Percentiles rank a stretch among this genome's conserved stretches.
phyloP scores from a whole-genome alignment of 78 protist species.

The Corallochytrium limacisporum region DNA sequence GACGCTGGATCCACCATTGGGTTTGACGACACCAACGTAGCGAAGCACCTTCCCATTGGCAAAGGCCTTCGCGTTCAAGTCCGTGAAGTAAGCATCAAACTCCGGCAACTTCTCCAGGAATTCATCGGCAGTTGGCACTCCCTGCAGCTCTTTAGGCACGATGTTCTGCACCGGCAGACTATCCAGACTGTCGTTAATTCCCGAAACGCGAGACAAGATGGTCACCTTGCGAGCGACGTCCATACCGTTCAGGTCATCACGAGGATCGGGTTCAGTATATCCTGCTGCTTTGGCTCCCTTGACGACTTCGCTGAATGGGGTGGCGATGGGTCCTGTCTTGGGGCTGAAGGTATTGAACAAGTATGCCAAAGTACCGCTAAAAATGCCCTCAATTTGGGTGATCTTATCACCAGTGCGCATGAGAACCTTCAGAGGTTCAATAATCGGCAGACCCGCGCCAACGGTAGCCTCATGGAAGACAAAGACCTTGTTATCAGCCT shows the following conservation, averaged over 20 bases:
- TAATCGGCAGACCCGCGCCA: constrained; percentile 53
- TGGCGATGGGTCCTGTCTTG: neutral
- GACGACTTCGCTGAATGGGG: constrained; percentile 2
- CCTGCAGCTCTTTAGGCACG: constrained; percentile 1
- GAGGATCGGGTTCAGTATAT: constrained; percentile 55
- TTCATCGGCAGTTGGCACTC: neutral
- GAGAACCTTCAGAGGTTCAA: constrained; percentile 18
- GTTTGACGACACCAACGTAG: neutral
- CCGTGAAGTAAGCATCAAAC: neutral
- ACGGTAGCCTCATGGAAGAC: constrained; percentile 40
- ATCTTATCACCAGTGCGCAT: constrained; percentile 38
- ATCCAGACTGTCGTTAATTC: neutral
- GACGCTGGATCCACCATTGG: neutral
- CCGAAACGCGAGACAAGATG: constrained; percentile 24
- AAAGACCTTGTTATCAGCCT: neutral
- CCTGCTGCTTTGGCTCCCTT: constrained; percentile 19
- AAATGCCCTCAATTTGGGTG: constrained; percentile 33
- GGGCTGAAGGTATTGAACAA: constrained; percentile 34
- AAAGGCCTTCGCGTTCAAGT: neutral
- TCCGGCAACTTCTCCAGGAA: constrained; percentile 4
- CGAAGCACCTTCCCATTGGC: neutral
- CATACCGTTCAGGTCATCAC: constrained; percentile 61
- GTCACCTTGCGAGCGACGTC: constrained; percentile 63
- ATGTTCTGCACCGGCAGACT: neutral
- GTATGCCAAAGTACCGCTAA: constrained; percentile 51